Evolutionary conservation across 2,329 filamentous ascomycete species (phyloP), one percentile per base, ranked within the genome.

Genomic region (Purpureocillium takamizusanense): DNA sequence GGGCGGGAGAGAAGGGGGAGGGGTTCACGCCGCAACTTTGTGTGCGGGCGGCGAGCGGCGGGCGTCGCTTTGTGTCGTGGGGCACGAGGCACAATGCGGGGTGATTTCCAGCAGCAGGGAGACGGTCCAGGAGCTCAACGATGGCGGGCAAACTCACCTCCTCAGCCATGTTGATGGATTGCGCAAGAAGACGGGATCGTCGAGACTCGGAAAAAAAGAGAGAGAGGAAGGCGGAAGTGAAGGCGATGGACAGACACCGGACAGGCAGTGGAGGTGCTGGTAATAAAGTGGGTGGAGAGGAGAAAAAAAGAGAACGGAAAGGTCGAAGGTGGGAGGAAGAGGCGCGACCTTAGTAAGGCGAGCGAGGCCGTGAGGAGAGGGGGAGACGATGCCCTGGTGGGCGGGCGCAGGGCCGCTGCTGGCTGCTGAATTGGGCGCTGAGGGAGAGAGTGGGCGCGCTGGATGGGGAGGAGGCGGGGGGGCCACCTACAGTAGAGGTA

Each of bases 121-220:
- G 34, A 31, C 38, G 43, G 41, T 37, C 39, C 51, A 51, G 48
- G 46, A 53, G 50, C 46, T 43, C 42, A 40, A 51, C 35, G 42
- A 40, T 28, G 42, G 37, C 32, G 31, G 31, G 38, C 36, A 33
- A 17, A 62, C 72, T 67, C 66, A 76, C 72, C 59, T 74, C 71
- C 48, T 76, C 72, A 54, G 73, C 62, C 74, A 78, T 78, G 56
- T 63, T 75, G 72, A 68, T 59, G 59, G 59, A 61, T 62, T 66
- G 56, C 52, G 54, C 59, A 55, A 57, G 52, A 56, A 55, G 48
- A 47, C 48, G 51, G 53, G 44, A 46, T 57, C 50, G 48, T 49
- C 36, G 30, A 25, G 31, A 46, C 46, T 46, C 45, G 36, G 33
- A 40, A 42, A 37, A 39, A 29, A 35, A 34, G 50, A 53, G 46